Percentiles rank a stretch among this genome's conserved stretches.
phyloP scores from a whole-genome alignment of 345 rosid species.

The Linum lewisii region DNA sequence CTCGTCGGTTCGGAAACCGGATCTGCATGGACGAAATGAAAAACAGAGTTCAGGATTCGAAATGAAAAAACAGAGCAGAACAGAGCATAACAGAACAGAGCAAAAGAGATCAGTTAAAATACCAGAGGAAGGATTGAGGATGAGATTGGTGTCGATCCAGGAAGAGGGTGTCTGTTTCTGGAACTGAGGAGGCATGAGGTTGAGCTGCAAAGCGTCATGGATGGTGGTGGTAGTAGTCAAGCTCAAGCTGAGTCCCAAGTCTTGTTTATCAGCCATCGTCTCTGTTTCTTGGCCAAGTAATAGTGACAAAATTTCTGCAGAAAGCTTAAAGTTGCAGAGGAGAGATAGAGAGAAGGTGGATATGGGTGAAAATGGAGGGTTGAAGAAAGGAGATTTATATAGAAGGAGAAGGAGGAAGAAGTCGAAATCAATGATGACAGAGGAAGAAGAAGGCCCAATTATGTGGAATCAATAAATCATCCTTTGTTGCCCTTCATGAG shows the following conservation, averaged over 20 bases:
- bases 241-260: slow-evolving; percentile 49
- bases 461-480: no score
- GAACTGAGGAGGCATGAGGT: slow-evolving; percentile 33
- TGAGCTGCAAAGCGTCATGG: slow-evolving; percentile 18
- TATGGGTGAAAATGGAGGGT: neutral
- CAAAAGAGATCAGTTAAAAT: slow-evolving; percentile 30
- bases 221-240: slow-evolving; percentile 23
- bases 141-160: neutral
- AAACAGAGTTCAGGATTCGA: neutral
- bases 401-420: neutral
- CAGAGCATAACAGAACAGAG: slow-evolving; percentile 38
- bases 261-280: slow-evolving; percentile 49
- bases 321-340: neutral
- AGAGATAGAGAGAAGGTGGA: neutral
- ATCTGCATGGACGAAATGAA: slow-evolving; percentile 24
- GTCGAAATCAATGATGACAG: neutral
- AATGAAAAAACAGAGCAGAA: neutral
- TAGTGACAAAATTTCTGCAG: neutral
- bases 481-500: no score
- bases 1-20: slow-evolving; percentile 31
- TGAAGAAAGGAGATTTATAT: neutral
- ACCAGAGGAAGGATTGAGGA: neutral
- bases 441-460: neutral
- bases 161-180: slow-evolving; percentile 20
- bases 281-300: neutral